Conservation (phyloP, 2,329 filamentous ascomycete species). For the Trichoderma oligosporum region DNA sequence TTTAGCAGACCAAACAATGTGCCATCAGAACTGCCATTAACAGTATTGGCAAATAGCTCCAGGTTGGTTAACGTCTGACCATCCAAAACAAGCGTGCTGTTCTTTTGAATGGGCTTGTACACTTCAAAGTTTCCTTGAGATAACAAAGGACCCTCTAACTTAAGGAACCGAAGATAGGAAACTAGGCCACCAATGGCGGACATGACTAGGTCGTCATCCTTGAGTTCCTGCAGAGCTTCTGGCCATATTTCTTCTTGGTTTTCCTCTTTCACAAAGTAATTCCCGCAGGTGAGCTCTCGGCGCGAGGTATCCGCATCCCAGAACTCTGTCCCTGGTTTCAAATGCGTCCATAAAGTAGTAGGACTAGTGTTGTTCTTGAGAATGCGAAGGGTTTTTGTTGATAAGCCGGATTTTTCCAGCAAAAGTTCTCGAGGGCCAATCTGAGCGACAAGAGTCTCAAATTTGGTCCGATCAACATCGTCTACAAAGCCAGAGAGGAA, state of each 20-base stretch:
- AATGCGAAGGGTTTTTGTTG: constrained; percentile 84
- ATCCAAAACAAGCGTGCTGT: constrained; percentile 87
- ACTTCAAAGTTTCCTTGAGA: constrained; percentile 86
- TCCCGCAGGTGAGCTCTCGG: constrained; percentile 73
- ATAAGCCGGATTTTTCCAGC: constrained; percentile 81
- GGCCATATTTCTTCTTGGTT: constrained; percentile 68
- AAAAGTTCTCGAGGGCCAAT: constrained; percentile 83
- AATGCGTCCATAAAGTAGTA: constrained; percentile 90
- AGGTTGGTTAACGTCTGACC: constrained; percentile 96
- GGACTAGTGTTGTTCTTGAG: constrained; percentile 93
- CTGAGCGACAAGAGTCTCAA: constrained; percentile 94
- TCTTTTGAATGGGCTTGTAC: constrained; percentile 88
- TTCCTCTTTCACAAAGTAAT: constrained; percentile 68
- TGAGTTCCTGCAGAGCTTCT: constrained; percentile 63
- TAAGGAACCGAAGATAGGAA: constrained; percentile 80
- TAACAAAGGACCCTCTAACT: constrained; percentile 81
- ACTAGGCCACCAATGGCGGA: constrained; percentile 86
- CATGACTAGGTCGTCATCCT: constrained; percentile 78
- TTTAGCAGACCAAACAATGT: constrained; percentile 90
- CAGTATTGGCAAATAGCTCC: constrained; percentile 93
- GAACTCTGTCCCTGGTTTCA: constrained; percentile 85
- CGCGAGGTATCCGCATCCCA: constrained; percentile 80
- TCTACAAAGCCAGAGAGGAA: constrained; percentile 89
- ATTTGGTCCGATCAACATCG: constrained; percentile 89
- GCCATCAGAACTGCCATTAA: constrained; percentile 78